Base-by-base conservation (phyloP, 2,329 filamentous ascomycete genomes). In the Paecilomyces niveus region DNA sequence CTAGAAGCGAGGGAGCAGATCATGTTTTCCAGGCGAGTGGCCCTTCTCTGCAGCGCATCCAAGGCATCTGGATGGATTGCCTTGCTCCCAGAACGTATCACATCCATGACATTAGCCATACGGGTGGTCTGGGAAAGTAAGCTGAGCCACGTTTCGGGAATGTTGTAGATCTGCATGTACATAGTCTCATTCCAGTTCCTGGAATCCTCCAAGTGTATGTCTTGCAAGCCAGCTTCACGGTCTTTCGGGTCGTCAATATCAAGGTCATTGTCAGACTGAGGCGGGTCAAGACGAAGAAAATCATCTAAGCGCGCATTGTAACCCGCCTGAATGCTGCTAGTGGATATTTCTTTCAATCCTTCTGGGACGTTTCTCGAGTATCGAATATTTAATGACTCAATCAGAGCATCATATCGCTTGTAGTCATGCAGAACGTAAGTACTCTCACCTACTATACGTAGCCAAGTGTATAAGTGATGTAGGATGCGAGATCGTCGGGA, bases 41-140 rank as follows among this genome's bases (percentile, higher is more conserved):
- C 65, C 32, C 67, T 64, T 18, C 67, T 61, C 11, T 73, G 66
- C 2, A 73, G 56, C 1, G 66, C 62, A 24, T 71, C 67, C 65
- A 65, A 67, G 21, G 64, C 64, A 49, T 68, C 65, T 0, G 67
- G 58, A 22, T 62, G 64, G 10, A 64, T 55, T 5, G 59, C 45
- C 0, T 57, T 56, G 11, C 64, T 64, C 4, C 66, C 65, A 35
- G 66, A 58, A 7, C 61, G 60, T 26, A 71, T 64, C 22, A 61
- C 67, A 33, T 71, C 69, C 57, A 71, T 61, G 3, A 72, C 67
- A 54, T 76, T 78, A 13, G 76, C 76, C 11, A 79, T 64, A 29
- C 76, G 66, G 1, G 75, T 78, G 1, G 76, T 77, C 58, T 78
- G 76, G 0, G 76, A 78, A 13, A 79, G 67, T 2, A 78, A 66